Evolutionary conservation across 2,329 filamentous ascomycete species (phyloP), one percentile per base, ranked within the genome.

Genomic region (Alternaria ethzedia): DNA sequence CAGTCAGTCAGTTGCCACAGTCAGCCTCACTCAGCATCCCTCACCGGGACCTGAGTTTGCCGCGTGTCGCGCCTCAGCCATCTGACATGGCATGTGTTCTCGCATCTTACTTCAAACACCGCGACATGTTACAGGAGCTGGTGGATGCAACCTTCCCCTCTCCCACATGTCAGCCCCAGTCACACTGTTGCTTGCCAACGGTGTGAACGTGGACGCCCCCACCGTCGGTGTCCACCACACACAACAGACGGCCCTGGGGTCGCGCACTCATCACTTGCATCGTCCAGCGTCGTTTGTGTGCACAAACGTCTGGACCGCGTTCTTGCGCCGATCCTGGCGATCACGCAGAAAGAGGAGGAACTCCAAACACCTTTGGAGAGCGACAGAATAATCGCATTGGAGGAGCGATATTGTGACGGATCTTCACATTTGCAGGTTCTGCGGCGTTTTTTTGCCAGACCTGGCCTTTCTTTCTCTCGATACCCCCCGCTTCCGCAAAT

Each of bases 401-500:
- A 47, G 47, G 51, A 47, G 44, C 47, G 47, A 47, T 30, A 17
- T 54, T 43, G 52, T 51, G 58, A 60, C 49, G 28, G 45, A 41
- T 32, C 25, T 43, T 54, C 46, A 46, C 57, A 51, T 56, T 61
- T 57, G 51, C 51, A 63, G 61, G 57, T 28, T 25, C 60, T 44
- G 50, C 49, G 58, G 67, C 60, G 59, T 63, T 68, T 68, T 68
- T 25, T 57, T 51, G 51, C 32, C 54, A 21, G 59, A 63, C 44
- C 50, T 57, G 64, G 64, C 63, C 65, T 58, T 44, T 57, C 17
- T 13, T 28, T 56, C 46, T 61, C 49, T 69, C 50, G 65, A 73
- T 73, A 73, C 71, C 71, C 70, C 70, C 66, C 57, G 59, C 63
- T 66, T 52, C 68, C 66, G 66, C 65, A 41, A 54, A 65, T 68